These are phyloP conservation scores for Colletotrichum plurivorum DNA, from an alignment of 2,329 filamentous ascomycete genomes.

Conservation along the genomic window DNA sequence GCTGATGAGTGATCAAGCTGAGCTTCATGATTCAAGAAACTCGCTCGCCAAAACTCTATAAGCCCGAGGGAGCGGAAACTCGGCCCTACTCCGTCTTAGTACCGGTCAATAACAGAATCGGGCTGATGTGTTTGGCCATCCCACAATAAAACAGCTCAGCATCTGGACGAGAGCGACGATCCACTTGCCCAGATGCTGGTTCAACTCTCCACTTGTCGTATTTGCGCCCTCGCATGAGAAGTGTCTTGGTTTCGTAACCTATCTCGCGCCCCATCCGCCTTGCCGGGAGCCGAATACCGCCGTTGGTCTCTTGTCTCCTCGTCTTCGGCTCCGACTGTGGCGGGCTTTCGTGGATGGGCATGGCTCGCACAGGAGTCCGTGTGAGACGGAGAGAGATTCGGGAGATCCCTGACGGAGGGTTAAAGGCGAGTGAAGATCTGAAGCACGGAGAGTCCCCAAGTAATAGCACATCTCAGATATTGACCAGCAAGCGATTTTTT, in stretches of 20 bases:
- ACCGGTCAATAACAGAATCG: too few relatives aligned
- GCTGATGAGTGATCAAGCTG: neutral
- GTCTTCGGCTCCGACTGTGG: conserved; percentile 2
- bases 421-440: neutral
- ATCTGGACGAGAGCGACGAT: conserved; percentile 3
- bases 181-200: neutral
- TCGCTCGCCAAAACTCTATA: neutral
- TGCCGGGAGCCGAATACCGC: conserved; percentile 11
- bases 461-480: conserved; percentile 10
- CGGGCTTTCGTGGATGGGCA: neutral
- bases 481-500: conserved; percentile 1
- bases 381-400: neutral
- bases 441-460: conserved; percentile 14
- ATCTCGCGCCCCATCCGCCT: neutral
- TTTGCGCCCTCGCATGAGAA: neutral
- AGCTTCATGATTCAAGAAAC: neutral
- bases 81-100: too few relatives aligned
- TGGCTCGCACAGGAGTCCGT: conserved; percentile 22
- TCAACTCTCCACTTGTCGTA: neutral
- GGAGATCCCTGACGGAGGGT: conserved; percentile 9
- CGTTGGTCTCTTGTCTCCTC: neutral
- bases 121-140: too few relatives aligned
- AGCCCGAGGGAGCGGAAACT: neutral
- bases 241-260: too few relatives aligned
- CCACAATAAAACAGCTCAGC: too few relatives aligned